Evolutionary conservation across 805 yeast genomes (phyloP), one percentile per base, ranked within the genome.

Genomic region (Tetrapisispora namnaoensis): DNA sequence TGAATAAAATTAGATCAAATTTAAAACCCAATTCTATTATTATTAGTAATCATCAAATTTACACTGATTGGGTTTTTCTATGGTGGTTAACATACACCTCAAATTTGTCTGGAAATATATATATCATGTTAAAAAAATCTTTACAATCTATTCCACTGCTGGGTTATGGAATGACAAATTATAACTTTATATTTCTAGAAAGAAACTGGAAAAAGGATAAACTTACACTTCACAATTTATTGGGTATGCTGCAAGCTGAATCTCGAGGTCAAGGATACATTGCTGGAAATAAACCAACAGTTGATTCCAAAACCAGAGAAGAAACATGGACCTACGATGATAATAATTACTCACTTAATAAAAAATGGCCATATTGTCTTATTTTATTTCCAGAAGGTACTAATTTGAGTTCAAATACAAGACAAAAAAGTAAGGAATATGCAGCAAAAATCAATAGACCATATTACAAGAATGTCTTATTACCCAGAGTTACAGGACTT

Each of bases 381-480:
- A 67, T 90, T 21, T 65, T 93, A 27, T 93, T 84, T 67, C 99
- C 99, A 1, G 99, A 93, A 65, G 99, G 99, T 5, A 93, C 99
- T 0, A 93, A 88, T 50, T 68, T 85, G 48, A 81, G 93, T 37
- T 73, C 72, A 5, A 75, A 78, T 51, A 87, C 96, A 1, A 73
- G 78, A 44, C 67, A 57, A 3, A 76, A 77, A 50, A 79, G 90
- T 9, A 71, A 70, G 17, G 70, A 62, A 8, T 93, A 71, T 66
- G 83, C 88, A 20, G 66, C 63, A 6, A 77, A 80, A 53, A 60
- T 72, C 22, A 74, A 72, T 5, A 70, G 69, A 35, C 72, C 77
- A 8, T 70, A 73, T 1, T 71, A 82, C 54, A 71, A 75, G 38
- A 81, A 87, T 62, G 79, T 86, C 14, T 70, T 93, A 51, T 66